Base-by-base conservation (phyloP, 257 asterid species). In the Oldenlandia corymbosa region DNA sequence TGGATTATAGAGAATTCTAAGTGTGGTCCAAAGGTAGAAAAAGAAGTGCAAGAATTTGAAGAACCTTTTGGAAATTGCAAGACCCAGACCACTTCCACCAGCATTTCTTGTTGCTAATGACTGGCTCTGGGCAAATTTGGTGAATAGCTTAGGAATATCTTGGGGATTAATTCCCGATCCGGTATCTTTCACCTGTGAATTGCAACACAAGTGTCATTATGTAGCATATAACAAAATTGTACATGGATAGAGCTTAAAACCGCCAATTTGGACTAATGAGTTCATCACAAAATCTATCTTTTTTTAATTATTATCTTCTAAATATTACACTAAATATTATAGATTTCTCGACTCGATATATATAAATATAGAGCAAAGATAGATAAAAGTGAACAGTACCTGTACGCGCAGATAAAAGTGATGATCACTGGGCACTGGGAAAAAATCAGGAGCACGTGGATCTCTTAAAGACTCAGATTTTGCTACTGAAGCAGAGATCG, bases 11-110 rank as follows among this genome's bases (percentile, higher is more conserved):
- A 23, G 11, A n/a, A 16, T 27, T 14, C 43, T 17, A 56, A 36
- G 7, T 8, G 31, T 11, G 11, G 2, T 5, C 37, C 31, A 27
- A 32, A 32, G n/a, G 5, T 4, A 2, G 5, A 57, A 32, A 21
- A 56, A 14, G n/a, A n/a, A n/a, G n/a, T 50, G 39, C 47, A n/a
- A 47, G 12, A 64, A 43, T 42, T 14, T 41, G 59, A 45, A 26
- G 49, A 79, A 90, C 99, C 99, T 84, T 77, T 81, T 93, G 74
- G 86, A 84, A 71, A 93, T 89, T 20, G 99, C 99, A 62, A 93
- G 88, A 71, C 99, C 99, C 64, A 93, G 99, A 32, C 99, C 99
- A 73, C 90, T 80, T 56, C 97, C 99, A 60, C 86, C 77, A 58
- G 93, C 68, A 76, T 82, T 87, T 73, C 84, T 87, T 68, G 88